Conservation (phyloP, 202 grass and related monocot genomes). For the Hordeum pubiflorum region DNA sequence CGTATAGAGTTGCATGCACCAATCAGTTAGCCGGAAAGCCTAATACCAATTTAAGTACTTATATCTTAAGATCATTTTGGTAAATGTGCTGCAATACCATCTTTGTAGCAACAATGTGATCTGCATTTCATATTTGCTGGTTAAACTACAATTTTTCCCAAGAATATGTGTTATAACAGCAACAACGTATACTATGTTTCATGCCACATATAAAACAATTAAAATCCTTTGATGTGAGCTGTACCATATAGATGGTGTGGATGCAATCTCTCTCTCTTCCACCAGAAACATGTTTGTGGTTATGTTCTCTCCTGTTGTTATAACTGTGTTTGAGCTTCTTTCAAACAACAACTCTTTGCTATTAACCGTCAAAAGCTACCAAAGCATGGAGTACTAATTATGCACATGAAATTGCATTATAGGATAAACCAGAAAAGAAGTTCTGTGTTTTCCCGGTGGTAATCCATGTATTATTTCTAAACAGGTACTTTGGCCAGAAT, state of each 20-base stretch:
- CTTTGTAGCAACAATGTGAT: neutral
- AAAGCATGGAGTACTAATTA: neutral
- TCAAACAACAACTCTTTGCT: neutral
- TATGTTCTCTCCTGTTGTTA: neutral
- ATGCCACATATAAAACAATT: neutral
- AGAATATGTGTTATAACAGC: neutral
- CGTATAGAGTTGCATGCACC: neutral
- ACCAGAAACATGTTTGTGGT: neutral
- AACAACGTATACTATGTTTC: neutral
- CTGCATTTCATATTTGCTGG: neutral
- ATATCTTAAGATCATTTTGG: neutral
- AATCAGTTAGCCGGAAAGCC: neutral
- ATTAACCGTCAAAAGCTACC: neutral
- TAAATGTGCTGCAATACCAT: conserved; percentile 1
- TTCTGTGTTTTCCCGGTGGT: neutral
- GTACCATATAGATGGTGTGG: neutral
- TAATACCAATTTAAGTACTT: neutral
- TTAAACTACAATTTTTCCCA: neutral
- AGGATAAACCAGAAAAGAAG: neutral
- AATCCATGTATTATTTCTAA: conserved; percentile 20
- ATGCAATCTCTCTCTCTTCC: neutral
- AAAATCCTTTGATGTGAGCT: neutral
- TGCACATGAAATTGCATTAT: neutral
- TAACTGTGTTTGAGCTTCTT: neutral
- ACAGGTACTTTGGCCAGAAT: conserved; percentile 97